Evolutionary conservation across 2,329 filamentous ascomycete genomes (phyloP).

Genomic region (Neonectria hederae): DNA sequence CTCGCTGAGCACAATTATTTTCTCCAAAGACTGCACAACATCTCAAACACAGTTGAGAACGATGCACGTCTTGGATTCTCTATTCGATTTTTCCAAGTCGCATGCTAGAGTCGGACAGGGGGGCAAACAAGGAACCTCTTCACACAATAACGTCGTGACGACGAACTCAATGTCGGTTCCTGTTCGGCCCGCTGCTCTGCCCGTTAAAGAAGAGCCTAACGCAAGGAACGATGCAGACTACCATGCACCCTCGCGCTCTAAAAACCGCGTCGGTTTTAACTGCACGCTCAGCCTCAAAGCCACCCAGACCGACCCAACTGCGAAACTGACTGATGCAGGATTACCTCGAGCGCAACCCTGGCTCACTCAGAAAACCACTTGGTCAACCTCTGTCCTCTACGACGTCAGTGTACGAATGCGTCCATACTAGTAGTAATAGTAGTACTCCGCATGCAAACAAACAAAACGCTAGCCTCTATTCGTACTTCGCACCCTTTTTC

Average conservation of each 20-base stretch:
- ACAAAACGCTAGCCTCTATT: not conserved
- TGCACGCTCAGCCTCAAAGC: not conserved
- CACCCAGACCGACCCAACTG: not conserved
- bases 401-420: not conserved
- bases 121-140: not conserved
- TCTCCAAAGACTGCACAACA: not conserved
- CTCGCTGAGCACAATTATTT: not conserved
- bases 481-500: not conserved
- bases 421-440: not conserved
- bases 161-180: not conserved
- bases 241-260: constrained; percentile 1
- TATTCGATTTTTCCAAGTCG: constrained; percentile 1
- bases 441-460: not conserved
- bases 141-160: not conserved
- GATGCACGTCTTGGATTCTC: not conserved
- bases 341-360: not conserved
- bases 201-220: constrained; percentile 9
- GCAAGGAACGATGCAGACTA: constrained; percentile 6
- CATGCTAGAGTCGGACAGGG: not conserved
- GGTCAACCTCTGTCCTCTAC: not conserved
- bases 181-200: not conserved
- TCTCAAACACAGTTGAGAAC: not conserved
- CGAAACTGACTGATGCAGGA: not conserved
- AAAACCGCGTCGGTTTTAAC: constrained; percentile 4
- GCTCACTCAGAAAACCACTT: not conserved